Evolutionary conservation across 2,329 filamentous ascomycete genomes (phyloP).

Genomic region (Penicillium janthinellum): DNA sequence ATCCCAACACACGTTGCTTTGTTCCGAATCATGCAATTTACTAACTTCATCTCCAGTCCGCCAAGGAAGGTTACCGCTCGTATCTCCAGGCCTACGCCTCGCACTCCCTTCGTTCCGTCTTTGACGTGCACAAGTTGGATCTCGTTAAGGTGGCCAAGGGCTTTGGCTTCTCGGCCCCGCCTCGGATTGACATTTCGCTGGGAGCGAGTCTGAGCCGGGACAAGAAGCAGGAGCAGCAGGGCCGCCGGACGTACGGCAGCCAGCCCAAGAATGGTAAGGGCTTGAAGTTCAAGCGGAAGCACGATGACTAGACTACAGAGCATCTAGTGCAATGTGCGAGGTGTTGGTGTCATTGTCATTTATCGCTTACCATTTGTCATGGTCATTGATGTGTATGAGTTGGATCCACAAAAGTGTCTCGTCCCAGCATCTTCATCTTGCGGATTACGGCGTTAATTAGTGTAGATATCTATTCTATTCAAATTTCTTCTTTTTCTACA

Average conservation of each 20-base stretch:
- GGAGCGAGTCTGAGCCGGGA: slow-evolving; percentile 74
- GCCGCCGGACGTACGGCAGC: slow-evolving; percentile 72
- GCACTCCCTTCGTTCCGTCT: slow-evolving; percentile 79
- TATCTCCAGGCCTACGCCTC: slow-evolving; percentile 95
- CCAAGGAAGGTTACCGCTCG: slow-evolving; percentile 75
- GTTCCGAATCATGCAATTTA: neutral
- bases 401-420: slow-evolving; percentile 26
- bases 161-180: slow-evolving; percentile 77
- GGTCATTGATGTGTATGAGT: slow-evolving; percentile 22
- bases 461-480: slow-evolving; percentile 31
- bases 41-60: slow-evolving; percentile 49
- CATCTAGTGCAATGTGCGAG: neutral
- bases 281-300: slow-evolving; percentile 56
- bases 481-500: slow-evolving; percentile 12
- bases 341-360: neutral
- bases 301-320: slow-evolving; percentile 30
- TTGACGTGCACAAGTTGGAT: slow-evolving; percentile 80
- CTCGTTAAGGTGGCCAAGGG: slow-evolving; percentile 81
- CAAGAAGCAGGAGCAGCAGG: slow-evolving; percentile 63
- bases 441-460: slow-evolving; percentile 25
- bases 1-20: neutral
- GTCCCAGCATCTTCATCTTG: slow-evolving; percentile 26
- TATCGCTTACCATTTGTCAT: neutral
- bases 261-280: slow-evolving; percentile 66
- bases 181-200: slow-evolving; percentile 75